These are phyloP conservation scores for Dactylellina drechsleri DNA, from an alignment of 2,329 filamentous ascomycete genomes.

Conservation along the genomic window DNA sequence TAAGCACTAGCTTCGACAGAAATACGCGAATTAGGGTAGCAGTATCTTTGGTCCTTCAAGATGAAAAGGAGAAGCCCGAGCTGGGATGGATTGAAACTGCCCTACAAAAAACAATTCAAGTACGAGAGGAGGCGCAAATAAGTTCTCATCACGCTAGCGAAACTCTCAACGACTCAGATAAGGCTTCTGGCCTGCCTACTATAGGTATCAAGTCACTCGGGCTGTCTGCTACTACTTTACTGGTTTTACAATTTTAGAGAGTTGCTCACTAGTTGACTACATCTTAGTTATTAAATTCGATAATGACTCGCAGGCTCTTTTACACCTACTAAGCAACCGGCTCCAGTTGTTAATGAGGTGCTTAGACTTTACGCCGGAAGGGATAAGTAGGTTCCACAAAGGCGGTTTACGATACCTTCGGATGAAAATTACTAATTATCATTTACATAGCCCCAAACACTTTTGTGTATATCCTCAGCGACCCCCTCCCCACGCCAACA, in stretches of 20 bases:
- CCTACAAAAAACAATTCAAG: conserved; percentile 70
- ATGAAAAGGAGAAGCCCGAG: conserved; percentile 79
- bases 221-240: neutral
- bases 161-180: too few relatives aligned
- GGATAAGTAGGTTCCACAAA: conserved; percentile 31
- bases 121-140: conserved; percentile 71
- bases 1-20: conserved; percentile 73
- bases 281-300: conserved; percentile 66
- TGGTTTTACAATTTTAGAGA: neutral
- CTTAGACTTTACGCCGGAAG: conserved; percentile 23
- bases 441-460: conserved; percentile 6
- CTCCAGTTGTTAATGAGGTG: conserved; percentile 36
- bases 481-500: neutral
- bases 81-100: conserved; percentile 84
- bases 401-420: too few relatives aligned
- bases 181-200: neutral
- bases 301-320: conserved; percentile 58
- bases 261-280: too few relatives aligned
- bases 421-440: too few relatives aligned
- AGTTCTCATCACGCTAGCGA: too few relatives aligned
- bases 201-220: neutral
- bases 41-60: conserved; percentile 77
- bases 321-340: conserved; percentile 61
- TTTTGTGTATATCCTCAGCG: conserved; percentile 16
- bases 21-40: conserved; percentile 81